Evolutionary conservation across 2,329 filamentous ascomycete genomes (phyloP), one percentile per base, ranked within the genome.

Genomic region (Hypoxylon sp.): DNA sequence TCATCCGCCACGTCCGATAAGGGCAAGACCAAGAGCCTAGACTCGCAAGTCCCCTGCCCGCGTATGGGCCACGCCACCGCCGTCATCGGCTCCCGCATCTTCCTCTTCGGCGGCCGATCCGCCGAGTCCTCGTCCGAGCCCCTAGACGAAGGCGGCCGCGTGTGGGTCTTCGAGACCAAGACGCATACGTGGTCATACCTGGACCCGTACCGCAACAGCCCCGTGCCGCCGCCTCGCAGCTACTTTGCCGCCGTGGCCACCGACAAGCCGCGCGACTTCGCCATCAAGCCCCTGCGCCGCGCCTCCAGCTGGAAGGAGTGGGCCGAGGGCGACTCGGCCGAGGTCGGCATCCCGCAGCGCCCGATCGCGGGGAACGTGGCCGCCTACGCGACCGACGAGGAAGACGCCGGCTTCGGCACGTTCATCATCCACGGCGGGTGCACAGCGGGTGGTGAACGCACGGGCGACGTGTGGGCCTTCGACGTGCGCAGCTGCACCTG

Each of bases 371-470:
- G 88, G 51, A 82, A 82, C 68, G 83, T 89, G 48, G 87, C 88
- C 5, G 86, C 85, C 70, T 79, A 80, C 29, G 87, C 90, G 3
- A 84, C 87, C 1, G 89, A 89, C 65, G 86, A 90, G 72, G 87
- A 88, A 72, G 82, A 82, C 2, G 84, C 88, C 48, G 91, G 90
- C 3, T 87, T 88, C 61, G 89, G 90, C 19, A 92, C 88, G 0
- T 82, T 97, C 50, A 91, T 92, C 76, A 78, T 97, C 32, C 93
- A 97, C 77, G 93, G 91, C 3, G 93, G 93, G 2, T 92, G 90
- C 74, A 85, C 92, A 0, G 85, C 87, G 5, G 85, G 81, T 29
- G 91, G 89, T 10, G 83, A 89, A 2, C 82, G 92, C 2, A 82
- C 83, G 42, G 82, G 83, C 10, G 93, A 97, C 76, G 80, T 94